Evolutionary conservation across 2,329 filamentous ascomycete genomes (phyloP).

Genomic region (Thielaviopsis musarum): DNA sequence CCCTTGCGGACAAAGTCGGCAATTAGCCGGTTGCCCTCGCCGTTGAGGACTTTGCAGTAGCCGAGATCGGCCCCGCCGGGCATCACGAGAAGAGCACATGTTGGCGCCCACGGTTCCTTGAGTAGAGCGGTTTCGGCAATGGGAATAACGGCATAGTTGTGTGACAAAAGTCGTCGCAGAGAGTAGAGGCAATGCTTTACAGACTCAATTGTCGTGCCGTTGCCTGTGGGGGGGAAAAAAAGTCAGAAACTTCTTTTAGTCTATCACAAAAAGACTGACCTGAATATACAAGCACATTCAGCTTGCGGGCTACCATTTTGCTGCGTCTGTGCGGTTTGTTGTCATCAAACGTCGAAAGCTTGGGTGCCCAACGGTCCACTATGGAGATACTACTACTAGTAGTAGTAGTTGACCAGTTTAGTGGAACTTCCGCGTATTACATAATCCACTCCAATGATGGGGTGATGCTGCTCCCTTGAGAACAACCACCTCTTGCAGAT

Average conservation of each 20-base stretch:
- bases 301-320: slow-evolving; percentile 47
- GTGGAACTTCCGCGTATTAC: background rate
- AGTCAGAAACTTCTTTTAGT: slow-evolving; percentile 15
- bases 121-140: slow-evolving; percentile 62
- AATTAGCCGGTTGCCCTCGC: slow-evolving; percentile 72
- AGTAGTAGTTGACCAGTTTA: background rate
- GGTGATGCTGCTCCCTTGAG: no score
- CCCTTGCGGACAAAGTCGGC: slow-evolving; percentile 70
- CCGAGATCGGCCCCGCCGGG: slow-evolving; percentile 88
- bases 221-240: slow-evolving; percentile 34
- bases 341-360: background rate
- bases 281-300: slow-evolving; percentile 90
- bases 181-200: slow-evolving; percentile 80
- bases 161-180: slow-evolving; percentile 68
- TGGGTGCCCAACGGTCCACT: background rate
- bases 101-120: slow-evolving; percentile 78
- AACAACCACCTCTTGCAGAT: no score
- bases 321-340: background rate
- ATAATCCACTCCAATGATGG: background rate
- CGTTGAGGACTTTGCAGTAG: slow-evolving; percentile 79
- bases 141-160: slow-evolving; percentile 84
- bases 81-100: slow-evolving; percentile 78
- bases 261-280: slow-evolving; percentile 33
- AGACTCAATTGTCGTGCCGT: slow-evolving; percentile 73
- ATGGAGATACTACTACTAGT: no score